Evolutionary conservation across 1,284 basidiomycete species (phyloP), one percentile per base, ranked within the genome.

Genomic region (Inonotus hispidus): DNA sequence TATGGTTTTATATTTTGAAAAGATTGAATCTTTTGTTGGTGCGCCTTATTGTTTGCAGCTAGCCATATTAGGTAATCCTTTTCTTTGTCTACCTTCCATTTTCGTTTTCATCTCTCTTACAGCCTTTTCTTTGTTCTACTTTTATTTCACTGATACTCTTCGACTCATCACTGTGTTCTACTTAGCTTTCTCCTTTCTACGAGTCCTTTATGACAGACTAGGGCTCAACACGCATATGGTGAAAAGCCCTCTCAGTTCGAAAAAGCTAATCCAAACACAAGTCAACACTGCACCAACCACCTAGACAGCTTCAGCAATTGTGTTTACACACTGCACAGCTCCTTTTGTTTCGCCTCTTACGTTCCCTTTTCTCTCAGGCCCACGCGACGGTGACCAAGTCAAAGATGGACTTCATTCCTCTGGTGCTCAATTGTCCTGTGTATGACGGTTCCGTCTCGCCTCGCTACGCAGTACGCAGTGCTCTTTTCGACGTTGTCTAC

Each of bases 11-110:
- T 43, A 43, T 49, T 27, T 7, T 49, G n/a, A 25, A 25, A 49
- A 2, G 16, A 5, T 13, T 1, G 27, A 16, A 16, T 43, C 50
- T 52, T 52, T 52, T 52, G 50, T 52, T 52, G 50, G 50, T 52
- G 50, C 50, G 50, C 50, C 50, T 52, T 52, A 52, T 52, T 52
- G 50, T 52, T 16, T 52, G 16, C 16, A 3, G 5, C 16, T 52
- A 19, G 14, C 50, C 27, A 19, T 11, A 52, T 52, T 52, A 16
- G 50, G 50, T 27, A 52, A 35, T 27, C 27, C 47, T 49, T 32
- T 52, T 35, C 50, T 52, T 52, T 52, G 50, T 52, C 50, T 52
- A n/a, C 32, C 50, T 52, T 27, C 50, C 50, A 32, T 52, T 52
- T 52, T 19, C 10, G 29, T 5, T 27, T 32, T 21, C 8, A 43